Evolutionary conservation across 345 rosid species (phyloP).

Genomic region (Linum lewisii): DNA sequence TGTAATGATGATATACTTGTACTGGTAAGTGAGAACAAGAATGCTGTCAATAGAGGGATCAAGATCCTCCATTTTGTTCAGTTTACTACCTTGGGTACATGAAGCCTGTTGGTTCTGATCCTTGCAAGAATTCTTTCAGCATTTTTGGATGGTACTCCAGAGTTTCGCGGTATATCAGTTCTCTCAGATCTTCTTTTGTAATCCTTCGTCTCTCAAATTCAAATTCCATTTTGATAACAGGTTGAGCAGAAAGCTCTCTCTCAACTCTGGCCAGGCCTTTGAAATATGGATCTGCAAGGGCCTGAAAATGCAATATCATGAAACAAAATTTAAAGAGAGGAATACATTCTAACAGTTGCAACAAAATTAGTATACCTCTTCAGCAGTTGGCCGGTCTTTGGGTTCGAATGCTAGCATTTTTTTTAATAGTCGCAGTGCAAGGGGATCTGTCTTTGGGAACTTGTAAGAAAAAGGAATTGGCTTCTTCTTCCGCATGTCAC

Average conservation of each 20-base stretch:
- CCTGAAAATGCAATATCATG: constrained; percentile 33
- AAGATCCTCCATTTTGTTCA: too few species aligned
- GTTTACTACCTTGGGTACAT: constrained; percentile 97
- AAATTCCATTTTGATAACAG: constrained; percentile 90
- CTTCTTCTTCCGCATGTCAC: constrained; percentile 5
- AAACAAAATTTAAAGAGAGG: too few species aligned
- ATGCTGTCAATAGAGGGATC: too few species aligned
- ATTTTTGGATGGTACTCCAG: constrained; percentile 94
- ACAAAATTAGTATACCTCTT: not conserved
- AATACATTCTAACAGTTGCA: too few species aligned
- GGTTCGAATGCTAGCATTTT: constrained; percentile 4
- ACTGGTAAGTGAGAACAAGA: too few species aligned
- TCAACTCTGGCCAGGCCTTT: constrained; percentile 81
- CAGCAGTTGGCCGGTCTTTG: constrained; percentile 4
- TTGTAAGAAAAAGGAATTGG: not conserved
- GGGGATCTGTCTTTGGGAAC: not conserved
- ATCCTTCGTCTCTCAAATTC: constrained; percentile 94
- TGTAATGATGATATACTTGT: too few species aligned
- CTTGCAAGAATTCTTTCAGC: constrained; percentile 71
- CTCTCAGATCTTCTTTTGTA: constrained; percentile 81
- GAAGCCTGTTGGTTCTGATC: constrained; percentile 81
- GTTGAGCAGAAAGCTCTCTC: constrained; percentile 92
- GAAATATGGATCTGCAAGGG: constrained; percentile 84
- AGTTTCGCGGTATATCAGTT: constrained; percentile 74
- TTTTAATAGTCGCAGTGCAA: not conserved